Percentiles rank a stretch among this genome's conserved stretches.
These are phyloP conservation scores for Pichia sp. DNA, from an alignment of 1,139 yeast genomes.

Conservation along the genomic window DNA sequence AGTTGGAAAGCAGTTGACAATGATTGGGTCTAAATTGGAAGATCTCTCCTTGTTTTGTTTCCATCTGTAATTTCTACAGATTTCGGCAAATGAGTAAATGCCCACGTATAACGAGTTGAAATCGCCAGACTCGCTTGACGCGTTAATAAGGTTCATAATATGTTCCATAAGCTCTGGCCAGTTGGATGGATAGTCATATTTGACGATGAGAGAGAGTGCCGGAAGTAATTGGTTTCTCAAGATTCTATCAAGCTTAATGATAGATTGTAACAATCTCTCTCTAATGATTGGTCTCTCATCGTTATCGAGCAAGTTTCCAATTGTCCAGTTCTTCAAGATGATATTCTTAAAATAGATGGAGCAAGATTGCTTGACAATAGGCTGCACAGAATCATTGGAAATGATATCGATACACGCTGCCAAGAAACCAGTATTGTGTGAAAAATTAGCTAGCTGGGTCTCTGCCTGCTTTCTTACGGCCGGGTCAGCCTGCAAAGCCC, in stretches of 20 bases:
- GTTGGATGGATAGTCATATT: constrained; percentile 56
- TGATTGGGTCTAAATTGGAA: constrained; percentile 49
- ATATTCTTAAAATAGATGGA: constrained; percentile 84
- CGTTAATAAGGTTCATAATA: constrained; percentile 48
- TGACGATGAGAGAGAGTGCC: constrained; percentile 58
- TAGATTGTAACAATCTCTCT: constrained; percentile 45
- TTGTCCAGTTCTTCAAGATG: constrained; percentile 58
- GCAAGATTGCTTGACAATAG: constrained; percentile 64
- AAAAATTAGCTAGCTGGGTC: constrained; percentile 49
- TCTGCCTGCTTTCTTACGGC: constrained; percentile 64
- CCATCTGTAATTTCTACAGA: constrained; percentile 76
- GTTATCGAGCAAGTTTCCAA: constrained; percentile 40
- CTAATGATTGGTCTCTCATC: constrained; percentile 71
- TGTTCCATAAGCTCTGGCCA: constrained; percentile 66
- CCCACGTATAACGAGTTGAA: constrained; percentile 56
- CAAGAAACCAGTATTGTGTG: constrained; percentile 62
- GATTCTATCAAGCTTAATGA: constrained; percentile 38
- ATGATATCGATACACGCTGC: constrained; percentile 80
- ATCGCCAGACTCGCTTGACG: no score
- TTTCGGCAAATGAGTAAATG: constrained; percentile 64
- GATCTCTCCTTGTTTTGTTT: constrained; percentile 52
- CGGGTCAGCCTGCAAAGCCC: constrained; percentile 69
- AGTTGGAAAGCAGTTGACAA: constrained; percentile 60
- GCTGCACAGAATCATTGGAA: constrained; percentile 43
- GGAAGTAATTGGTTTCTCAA: constrained; percentile 61